phyloP scores from a whole-genome alignment of 2,329 filamentous ascomycete species.

The Davidsoniella australis region DNA sequence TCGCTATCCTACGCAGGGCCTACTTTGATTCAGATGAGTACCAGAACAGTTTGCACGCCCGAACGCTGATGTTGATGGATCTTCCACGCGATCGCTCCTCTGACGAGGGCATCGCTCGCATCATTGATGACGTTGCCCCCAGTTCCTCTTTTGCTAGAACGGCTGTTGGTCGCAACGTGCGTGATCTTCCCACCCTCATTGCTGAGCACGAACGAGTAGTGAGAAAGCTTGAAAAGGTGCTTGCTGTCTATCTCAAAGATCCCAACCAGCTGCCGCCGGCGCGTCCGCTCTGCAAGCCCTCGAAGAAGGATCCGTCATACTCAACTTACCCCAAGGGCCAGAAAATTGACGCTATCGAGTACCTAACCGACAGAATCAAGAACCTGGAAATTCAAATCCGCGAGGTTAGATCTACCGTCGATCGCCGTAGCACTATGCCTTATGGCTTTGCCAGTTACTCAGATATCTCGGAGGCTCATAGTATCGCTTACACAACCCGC shows the following conservation, averaged over 20 bases:
- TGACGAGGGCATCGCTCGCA: conserved; percentile 72
- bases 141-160: conserved; percentile 64
- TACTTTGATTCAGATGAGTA: conserved; percentile 84
- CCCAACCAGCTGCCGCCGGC: conserved; percentile 61
- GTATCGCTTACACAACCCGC: conserved; percentile 64
- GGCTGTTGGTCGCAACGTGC: conserved; percentile 80
- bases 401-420: conserved; percentile 62
- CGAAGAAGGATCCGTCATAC: conserved; percentile 59
- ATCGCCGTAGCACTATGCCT: conserved; percentile 72
- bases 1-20: conserved; percentile 51
- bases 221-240: conserved; percentile 60
- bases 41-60: conserved; percentile 67
- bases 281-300: conserved; percentile 62
- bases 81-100: conserved; percentile 59
- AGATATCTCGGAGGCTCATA: conserved; percentile 72
- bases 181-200: conserved; percentile 72
- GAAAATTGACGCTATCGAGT: conserved; percentile 88
- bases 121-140: conserved; percentile 67
- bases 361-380: conserved; percentile 70
- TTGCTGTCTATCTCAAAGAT: conserved; percentile 83
- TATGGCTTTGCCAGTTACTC: conserved; percentile 94
- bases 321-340: conserved; percentile 46
- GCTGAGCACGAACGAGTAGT: conserved; percentile 69
- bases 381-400: conserved; percentile 71
- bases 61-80: conserved; percentile 52